Base-by-base conservation (phyloP, 768 basidiomycete genomes). In the Podaxis sp. region DNA sequence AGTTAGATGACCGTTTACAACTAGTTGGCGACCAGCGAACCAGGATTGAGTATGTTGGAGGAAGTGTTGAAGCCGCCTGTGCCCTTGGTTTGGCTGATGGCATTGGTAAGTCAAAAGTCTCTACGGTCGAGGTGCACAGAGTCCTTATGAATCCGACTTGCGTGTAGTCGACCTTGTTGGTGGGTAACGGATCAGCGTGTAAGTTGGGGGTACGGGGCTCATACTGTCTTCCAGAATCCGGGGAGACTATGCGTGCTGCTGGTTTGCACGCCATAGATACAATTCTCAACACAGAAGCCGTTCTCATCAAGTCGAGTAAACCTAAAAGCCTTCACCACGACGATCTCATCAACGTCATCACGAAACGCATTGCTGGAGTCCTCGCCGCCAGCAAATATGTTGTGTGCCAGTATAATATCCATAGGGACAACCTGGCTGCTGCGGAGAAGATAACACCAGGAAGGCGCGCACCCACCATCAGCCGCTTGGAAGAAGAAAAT, bases 231-330 rank as follows among this genome's bases (percentile, higher is more conserved):
- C 42, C 70, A 95, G 96, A 98, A 76, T 99, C 96, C 16, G 97
- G 97, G 46, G 97, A 99, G 68, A 99, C 97, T 6, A 99, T 99
- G 97, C 92, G 96, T 36, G 97, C 96, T 25, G 95, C 95, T 0
- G 97, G 96, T 38, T 80, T 98, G 58, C 91, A 91, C 71, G 87
- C 96, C 42, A 98, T 99, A 68, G 90, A 88, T 13, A 98, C 94
- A 9, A 71, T 99, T 10, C 83, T 99, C 57, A 73, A 87, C 28
- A 76, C 77, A 1, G 90, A 99, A 75, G 95, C 96, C 10, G 92
- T 98, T 56, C 85, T 99, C 37, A 97, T 99, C 80, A 90, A 87
- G 63, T 93, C 91, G 1, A 80, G 77, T 55, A 74, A 75, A 16
- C 78, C 81, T 0, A 91, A 90, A 64, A 82, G 87, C 62, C 80